Conservation (phyloP, 2,329 filamentous ascomycete species). For the Diatrype stigma region DNA sequence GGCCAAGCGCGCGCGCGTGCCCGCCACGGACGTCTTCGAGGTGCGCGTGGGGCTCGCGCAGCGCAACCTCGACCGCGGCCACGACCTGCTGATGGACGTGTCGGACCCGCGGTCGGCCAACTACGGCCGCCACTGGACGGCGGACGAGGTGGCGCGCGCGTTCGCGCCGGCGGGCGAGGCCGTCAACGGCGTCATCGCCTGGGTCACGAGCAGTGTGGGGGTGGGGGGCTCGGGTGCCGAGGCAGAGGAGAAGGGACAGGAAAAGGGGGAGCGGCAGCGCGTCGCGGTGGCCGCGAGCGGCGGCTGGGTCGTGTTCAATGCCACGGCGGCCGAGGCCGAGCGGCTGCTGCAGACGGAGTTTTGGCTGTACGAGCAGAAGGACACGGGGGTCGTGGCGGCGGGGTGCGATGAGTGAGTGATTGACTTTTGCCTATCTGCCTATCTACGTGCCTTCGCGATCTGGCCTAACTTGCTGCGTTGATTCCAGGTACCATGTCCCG, state of each 20-base stretch:
- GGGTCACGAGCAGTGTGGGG: too few species aligned
- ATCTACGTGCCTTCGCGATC: too few species aligned
- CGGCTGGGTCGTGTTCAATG: constrained; percentile 10
- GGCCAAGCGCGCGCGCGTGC: too few species aligned
- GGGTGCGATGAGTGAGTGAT: constrained; percentile 15
- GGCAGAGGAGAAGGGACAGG: too few species aligned
- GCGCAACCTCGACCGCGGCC: constrained; percentile 16
- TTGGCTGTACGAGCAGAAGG: constrained; percentile 8
- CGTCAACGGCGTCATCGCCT: constrained; percentile 1
- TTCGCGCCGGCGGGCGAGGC: constrained; percentile 10
- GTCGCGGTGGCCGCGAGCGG: constrained; percentile 7
- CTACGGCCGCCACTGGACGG: constrained; percentile 30
- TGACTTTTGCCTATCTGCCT: too few species aligned
- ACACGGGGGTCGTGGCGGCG: neutral
- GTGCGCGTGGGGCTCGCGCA: constrained; percentile 17
- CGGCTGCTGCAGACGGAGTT: constrained; percentile 4
- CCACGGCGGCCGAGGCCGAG: constrained; percentile 11
- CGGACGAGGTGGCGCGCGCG: constrained; percentile 18
- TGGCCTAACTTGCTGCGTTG: too few species aligned
- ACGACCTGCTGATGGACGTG: constrained; percentile 27
- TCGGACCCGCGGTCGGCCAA: constrained; percentile 24
- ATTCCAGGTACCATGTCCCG: too few species aligned
- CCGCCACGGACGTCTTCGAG: constrained; percentile 2
- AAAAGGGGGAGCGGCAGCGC: constrained; percentile 10
- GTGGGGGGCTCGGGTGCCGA: too few species aligned